Base-by-base conservation (phyloP, 148 eudicot genomes). In the Nepenthes mirabilis region DNA sequence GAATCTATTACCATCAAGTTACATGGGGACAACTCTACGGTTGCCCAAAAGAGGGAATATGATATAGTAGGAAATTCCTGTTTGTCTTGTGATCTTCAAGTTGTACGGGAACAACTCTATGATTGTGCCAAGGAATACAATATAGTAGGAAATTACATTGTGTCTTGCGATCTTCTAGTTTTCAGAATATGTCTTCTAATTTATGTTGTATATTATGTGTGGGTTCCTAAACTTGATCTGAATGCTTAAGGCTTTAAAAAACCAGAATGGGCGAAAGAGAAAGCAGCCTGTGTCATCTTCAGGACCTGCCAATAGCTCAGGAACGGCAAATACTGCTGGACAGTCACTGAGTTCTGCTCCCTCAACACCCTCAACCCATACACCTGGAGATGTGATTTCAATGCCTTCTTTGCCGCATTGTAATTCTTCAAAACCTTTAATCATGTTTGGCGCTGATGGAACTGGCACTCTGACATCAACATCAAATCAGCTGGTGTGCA, bases 291-390 rank as follows among this genome's bases (percentile, higher is more conserved):
- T 78, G 55, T 86, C 98, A 47, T 85, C 98, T 67, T 91, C 96
- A 4, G 98, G 96, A 32, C 98, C 96, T 56, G 95, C 95, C 23
- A 91, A 91, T 68, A 91, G 98, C 80, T 78, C 98, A 34, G 98
- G 98, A 77, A 91, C 98, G 14, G 98, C 88, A 43, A 91, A 91
- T 69, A 91, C 98, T 3, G 81, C 95, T 4, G 98, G 98, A 34
- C 98, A 96, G 9, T 90, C 97, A 52, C 97, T 90, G 61, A 82
- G 94, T 77, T 90, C 97, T 36, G 97, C 97, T 52, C 97, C 97
- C 34, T 91, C 98, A 51, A 85, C 96, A 33, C 98, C 98, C 37
- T 91, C 98, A 57, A 88, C 94, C 60, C 98, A 88, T 57, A 88
- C 98, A 52, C 79, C 94, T 13, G 91, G 94, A 68, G 98, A 91